Percentiles rank a stretch among this genome's conserved stretches.
phyloP scores from a whole-genome alignment of 805 yeast genomes.

The Myxozyma neglecta region DNA sequence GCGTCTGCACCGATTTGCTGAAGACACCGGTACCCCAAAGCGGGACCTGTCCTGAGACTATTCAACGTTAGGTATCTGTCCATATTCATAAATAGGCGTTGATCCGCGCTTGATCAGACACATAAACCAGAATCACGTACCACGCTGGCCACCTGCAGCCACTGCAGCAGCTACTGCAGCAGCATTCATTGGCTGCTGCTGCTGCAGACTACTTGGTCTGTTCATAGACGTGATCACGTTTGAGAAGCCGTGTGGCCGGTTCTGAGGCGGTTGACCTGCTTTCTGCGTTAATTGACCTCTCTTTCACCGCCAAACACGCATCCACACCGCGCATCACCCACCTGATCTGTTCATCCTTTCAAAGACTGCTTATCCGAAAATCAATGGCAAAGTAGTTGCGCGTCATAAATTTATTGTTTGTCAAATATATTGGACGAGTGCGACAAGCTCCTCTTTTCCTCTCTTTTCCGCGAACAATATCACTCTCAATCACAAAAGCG shows the following conservation, averaged over 20 bases:
- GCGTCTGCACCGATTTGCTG: constrained; percentile 14
- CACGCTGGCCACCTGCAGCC: constrained; percentile 9
- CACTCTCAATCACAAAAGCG: background rate
- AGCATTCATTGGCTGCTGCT: constrained; percentile 3
- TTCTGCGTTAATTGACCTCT: too few relatives aligned
- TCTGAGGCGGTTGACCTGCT: constrained; percentile 24
- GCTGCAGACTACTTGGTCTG: constrained; percentile 9
- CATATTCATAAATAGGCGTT: background rate
- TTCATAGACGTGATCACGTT: constrained; percentile 26
- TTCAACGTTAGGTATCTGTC: background rate
- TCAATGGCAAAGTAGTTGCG: background rate
- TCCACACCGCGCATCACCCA: background rate
- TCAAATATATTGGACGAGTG: background rate
- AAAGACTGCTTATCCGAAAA: constrained; percentile 3
- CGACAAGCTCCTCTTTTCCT: background rate
- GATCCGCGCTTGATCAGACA: background rate
- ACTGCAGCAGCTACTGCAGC: constrained; percentile 4
- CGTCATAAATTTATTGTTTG: constrained; percentile 2
- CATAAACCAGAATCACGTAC: background rate
- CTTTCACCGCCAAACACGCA: too few relatives aligned
- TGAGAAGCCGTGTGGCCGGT: constrained; percentile 25
- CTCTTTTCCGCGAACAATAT: background rate
- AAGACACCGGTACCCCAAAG: constrained; percentile 26
- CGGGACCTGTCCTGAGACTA: constrained; percentile 16
- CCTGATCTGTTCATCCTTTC: constrained; percentile 20